Evolutionary conservation across 2,329 filamentous ascomycete species (phyloP), one percentile per base, ranked within the genome.

Genomic region (Cadophora sp.): DNA sequence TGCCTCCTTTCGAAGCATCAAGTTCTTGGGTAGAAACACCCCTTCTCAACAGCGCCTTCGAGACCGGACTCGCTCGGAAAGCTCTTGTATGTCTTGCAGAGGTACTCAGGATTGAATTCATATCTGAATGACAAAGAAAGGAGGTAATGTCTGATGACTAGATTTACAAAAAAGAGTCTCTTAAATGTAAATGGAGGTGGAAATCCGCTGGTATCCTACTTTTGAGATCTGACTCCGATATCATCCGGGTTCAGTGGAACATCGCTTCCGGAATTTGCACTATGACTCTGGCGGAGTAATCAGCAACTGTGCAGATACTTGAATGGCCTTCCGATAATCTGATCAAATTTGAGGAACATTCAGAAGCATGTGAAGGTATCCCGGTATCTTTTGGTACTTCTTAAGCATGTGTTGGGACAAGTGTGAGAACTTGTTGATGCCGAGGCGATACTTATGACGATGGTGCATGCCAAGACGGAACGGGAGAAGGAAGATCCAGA

Each of bases 1-100:
- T 69, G 65, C 76, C 74, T 73, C 74, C 76, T 73, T 74, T 77
- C 0, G 68, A 62, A 46, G 67, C 71, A 70, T 77, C 76, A 58
- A 78, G 73, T 60, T 77, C 75, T 58, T 72, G 68, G 26, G 75
- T 77, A 53, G 76, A 75, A 22, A 77, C 67, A 43, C 68, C 63
- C 58, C 74, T 72, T 19, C 71, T 67, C 31, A 71, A 59, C 8
- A 74, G 56, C 26, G 68, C 56, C 12, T 69, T 68, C 31, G 68
- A 48, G 3, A 37, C 50, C n/a, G 68, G 63, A 62, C 34, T 65
- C 16, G 26, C 24, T 53, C 62, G 60, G 50, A 74, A 67, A 40
- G 27, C 56, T 58, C 70, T 69, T 14, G 63, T 55, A 48, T 29
- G 64, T 62, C 64, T 68, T 51, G 37, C 61, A 27, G 61, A 56